Evolutionary conservation across 108 stramenopile species (phyloP), one percentile per base, ranked within the genome.

Genomic region (Cylindrotheca closterium): DNA sequence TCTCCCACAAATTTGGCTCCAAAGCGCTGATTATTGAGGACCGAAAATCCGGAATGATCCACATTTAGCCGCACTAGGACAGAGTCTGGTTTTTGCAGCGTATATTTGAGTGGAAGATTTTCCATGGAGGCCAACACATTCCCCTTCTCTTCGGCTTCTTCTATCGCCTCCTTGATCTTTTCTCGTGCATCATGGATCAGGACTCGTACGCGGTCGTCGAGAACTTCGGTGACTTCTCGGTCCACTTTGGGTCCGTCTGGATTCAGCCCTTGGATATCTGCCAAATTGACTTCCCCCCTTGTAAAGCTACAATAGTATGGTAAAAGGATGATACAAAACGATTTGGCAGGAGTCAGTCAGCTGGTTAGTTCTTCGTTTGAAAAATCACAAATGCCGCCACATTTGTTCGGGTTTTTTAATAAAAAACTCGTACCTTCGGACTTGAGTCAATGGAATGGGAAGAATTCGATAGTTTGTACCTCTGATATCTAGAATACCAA

Each of bases 11-110:
- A 98, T 33, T 78, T 80, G 17, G 89, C 85, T 15, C 96, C 96
- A 74, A 95, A 92, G 21, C 94, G 72, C 65, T 96, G 94, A 74
- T 94, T 95, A 68, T 93, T 95, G 52, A 98, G 55, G 22, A 91
- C 82, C 15, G 92, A 73, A 69, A 98, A 98, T 18, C 95, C 95
- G 28, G 96, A 72, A 63, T 98, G 96, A 63, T 99, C 98, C 22
- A 99, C 97, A 47, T 80, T 82, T 15, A 99, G 74, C 21, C 98
- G 89, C 23, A 98, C 91, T 32, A 99, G 71, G 0, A 96, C 93
- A 55, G 90, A 81, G 1, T 92, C 87, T 17, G 89, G 92, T 60
- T 83, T 82, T 47, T 82, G 77, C 37, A 96, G 29, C 25, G 30
- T 63, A 25, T 81, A 70, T 28, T 83, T 70, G 4, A 85, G 56